Percentiles rank a stretch among this genome's conserved stretches.
Evolutionary conservation across 2,329 filamentous ascomycete genomes (phyloP).

Genomic region (Trichoderma aggressivum): DNA sequence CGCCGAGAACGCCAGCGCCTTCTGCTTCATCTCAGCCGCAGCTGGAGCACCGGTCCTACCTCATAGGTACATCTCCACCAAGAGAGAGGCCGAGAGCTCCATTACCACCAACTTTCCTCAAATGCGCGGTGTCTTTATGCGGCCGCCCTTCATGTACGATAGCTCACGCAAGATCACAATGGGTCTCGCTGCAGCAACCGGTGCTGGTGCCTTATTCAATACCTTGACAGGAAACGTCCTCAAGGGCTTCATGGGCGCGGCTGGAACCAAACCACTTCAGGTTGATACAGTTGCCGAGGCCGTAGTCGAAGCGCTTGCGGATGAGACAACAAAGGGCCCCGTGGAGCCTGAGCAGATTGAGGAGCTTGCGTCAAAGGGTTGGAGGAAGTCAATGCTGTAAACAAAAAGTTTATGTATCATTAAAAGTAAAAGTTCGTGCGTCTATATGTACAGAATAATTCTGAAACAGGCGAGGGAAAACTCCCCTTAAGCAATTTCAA

Average conservation of each 20-base stretch:
- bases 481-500: neutral
- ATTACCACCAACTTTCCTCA: conserved; percentile 69
- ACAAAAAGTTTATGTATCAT: conserved; percentile 24
- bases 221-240: conserved; percentile 71
- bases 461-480: neutral
- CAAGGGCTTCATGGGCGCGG: conserved; percentile 73
- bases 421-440: neutral
- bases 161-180: conserved; percentile 75
- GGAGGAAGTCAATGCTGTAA: conserved; percentile 87
- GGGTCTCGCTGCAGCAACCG: conserved; percentile 75
- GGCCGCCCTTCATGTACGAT: conserved; percentile 89
- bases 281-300: conserved; percentile 86
- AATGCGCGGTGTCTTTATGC: conserved; percentile 77
- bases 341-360: conserved; percentile 80
- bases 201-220: conserved; percentile 74
- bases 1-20: conserved; percentile 61
- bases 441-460: conserved; percentile 26
- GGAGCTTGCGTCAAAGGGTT: conserved; percentile 72
- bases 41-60: conserved; percentile 83
- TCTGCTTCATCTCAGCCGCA: conserved; percentile 86
- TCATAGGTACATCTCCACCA: conserved; percentile 81
- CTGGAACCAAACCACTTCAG: conserved; percentile 80
- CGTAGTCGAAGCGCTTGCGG: conserved; percentile 79
- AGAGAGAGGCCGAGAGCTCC: conserved; percentile 80
- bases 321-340: conserved; percentile 68